Conservation (phyloP, 2,329 filamentous ascomycete species). For the Fusarium acutatum region DNA sequence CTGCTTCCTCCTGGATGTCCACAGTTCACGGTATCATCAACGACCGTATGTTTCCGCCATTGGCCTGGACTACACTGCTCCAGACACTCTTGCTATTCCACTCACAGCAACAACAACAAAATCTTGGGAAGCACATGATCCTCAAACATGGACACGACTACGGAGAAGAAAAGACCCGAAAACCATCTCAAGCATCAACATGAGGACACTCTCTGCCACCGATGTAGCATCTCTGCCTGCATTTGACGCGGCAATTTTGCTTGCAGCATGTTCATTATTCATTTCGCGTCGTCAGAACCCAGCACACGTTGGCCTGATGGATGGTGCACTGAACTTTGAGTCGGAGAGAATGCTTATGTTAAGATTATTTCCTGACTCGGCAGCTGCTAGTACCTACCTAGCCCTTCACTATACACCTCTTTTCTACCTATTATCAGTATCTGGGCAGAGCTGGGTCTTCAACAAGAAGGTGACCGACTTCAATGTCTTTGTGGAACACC, state of each 20-base stretch:
- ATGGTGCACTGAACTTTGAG: conserved; percentile 36
- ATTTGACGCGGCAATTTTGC: conserved; percentile 53
- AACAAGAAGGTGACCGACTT: conserved; percentile 59
- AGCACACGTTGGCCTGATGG: conserved; percentile 40
- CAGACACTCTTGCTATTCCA: conserved; percentile 53
- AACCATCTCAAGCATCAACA: conserved; percentile 42
- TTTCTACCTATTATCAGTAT: conserved; percentile 64
- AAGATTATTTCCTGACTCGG: conserved; percentile 55
- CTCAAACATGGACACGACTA: conserved; percentile 56
- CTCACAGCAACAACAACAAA: conserved; percentile 54
- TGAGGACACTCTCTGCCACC: conserved; percentile 49
- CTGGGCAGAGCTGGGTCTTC: conserved; percentile 67
- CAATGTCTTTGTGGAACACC: conserved; percentile 56
- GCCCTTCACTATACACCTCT: conserved; percentile 68
- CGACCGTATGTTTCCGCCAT: conserved; percentile 49
- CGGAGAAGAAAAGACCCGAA: conserved; percentile 37
- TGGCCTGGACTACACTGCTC: conserved; percentile 49
- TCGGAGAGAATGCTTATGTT: conserved; percentile 44
- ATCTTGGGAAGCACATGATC: conserved; percentile 60
- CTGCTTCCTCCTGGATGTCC: conserved; percentile 66
- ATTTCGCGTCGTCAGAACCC: conserved; percentile 47
- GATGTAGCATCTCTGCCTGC: conserved; percentile 46
- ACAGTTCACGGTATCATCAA: conserved; percentile 64
- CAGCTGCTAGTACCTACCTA: conserved; percentile 62
- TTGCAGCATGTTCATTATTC: conserved; percentile 50